These are phyloP conservation scores for Pythium pyrilobum DNA, from an alignment of 352 stramenopile genomes.

Conservation along the genomic window DNA sequence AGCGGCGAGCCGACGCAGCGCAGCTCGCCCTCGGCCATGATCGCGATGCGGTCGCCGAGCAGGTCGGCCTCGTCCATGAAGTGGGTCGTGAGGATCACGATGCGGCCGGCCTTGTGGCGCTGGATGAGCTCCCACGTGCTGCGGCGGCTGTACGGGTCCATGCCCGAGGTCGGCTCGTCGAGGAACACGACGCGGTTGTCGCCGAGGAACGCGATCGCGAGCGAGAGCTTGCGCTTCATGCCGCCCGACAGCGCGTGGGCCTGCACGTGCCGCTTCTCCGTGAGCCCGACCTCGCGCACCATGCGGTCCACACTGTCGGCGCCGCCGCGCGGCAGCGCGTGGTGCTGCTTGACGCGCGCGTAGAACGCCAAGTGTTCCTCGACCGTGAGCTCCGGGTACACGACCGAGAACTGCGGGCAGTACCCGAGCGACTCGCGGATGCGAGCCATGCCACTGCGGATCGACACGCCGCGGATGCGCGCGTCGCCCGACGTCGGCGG, in stretches of 20 bases:
- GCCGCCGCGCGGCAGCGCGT: neutral
- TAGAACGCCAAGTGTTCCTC: constrained; percentile 96
- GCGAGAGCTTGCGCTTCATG: constrained; percentile 76
- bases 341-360: constrained; percentile 85
- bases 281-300: constrained; percentile 88
- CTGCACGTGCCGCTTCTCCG: constrained; percentile 75
- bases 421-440: constrained; percentile 93
- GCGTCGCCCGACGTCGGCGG: constrained; percentile 50
- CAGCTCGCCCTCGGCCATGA: constrained; percentile 77
- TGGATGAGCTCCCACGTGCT: constrained; percentile 86
- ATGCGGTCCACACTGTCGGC: constrained; percentile 37
- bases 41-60: constrained; percentile 86
- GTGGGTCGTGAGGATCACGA: constrained; percentile 90
- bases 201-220: constrained; percentile 73
- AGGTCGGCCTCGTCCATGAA: constrained; percentile 92
- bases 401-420: constrained; percentile 96
- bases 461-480: constrained; percentile 44
- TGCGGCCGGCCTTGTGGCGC: constrained; percentile 38
- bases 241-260: constrained; percentile 60
- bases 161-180: constrained; percentile 90
- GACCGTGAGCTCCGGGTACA: constrained; percentile 95
- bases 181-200: constrained; percentile 72
- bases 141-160: constrained; percentile 90
- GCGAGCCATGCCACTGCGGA: constrained; percentile 65
- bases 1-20: constrained; percentile 54